Base-by-base conservation (phyloP, 2,329 filamentous ascomycete genomes). In the Paraphoma sp. region DNA sequence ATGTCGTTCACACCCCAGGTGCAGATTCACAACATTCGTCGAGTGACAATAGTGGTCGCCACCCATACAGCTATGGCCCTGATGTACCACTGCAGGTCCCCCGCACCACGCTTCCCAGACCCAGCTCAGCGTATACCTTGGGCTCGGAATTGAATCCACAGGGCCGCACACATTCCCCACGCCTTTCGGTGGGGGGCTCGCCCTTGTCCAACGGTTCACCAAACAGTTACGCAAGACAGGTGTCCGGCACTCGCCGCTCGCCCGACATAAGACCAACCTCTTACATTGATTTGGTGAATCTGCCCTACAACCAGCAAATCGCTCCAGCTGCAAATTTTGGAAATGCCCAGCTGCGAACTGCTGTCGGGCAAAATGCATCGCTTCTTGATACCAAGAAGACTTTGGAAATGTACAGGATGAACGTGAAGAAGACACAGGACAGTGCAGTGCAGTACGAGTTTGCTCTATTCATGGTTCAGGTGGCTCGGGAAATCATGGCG, bases 351-450 rank as follows among this genome's bases (percentile, higher is more conserved):
- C 81, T 99, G 47, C 89, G 92, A 57, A 87, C 84, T 53, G 88
- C 86, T 14, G 88, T 99, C 23, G 95, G 95, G 44, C 90, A 87
- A 72, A 96, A 96, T 79, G 94, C 94, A 3, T 97, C 93, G 17
- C 83, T 99, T 11, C 85, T 99, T 30, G 93, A 92, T 70, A 89
- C 92, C 33, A 91, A 94, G 72, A 93, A 98, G 79, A 99, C 95
- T 1, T 85, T 99, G 47, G 93, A 98, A 53, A 97, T 98, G 94
- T 99, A 99, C 76, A 87, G 94, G 44, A 89, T 90, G 53, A 99
- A 98, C 71, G 92, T 97, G 56, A 98, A 97, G 81, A 99, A 99
- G 81, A 96, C 95, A 2, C 95, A 90, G 60, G 93, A 97, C 76
- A 84, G 89, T 14, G 89, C 90, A 4, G 91, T 96, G 33, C 93